Conservation (phyloP, 352 stramenopile species). For the Phytophthora constricta region DNA sequence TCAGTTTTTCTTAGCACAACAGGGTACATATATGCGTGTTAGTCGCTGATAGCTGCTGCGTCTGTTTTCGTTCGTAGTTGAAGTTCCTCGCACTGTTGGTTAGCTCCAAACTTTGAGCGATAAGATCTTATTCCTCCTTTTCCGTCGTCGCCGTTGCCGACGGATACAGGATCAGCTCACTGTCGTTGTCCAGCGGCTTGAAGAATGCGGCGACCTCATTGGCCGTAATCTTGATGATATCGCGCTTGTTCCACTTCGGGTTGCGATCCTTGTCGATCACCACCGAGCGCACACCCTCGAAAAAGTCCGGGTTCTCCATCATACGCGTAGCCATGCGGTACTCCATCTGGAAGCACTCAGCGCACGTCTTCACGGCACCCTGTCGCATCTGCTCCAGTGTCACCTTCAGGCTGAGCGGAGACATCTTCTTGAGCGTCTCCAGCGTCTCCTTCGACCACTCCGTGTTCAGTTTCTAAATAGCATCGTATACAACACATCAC, state of each 20-base stretch:
- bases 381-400: conserved; percentile 94
- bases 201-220: conserved; percentile 88
- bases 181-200: conserved; percentile 69
- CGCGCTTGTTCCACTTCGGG: conserved; percentile 90
- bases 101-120: conserved; percentile 27
- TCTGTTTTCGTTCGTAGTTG: conserved; percentile 36
- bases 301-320: conserved; percentile 94
- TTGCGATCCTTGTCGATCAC: conserved; percentile 96
- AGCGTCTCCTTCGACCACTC: conserved; percentile 86
- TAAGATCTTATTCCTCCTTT: conserved; percentile 38
- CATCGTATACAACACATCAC: conserved; percentile 20
- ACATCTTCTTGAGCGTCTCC: conserved; percentile 88
- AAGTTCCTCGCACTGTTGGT: conserved; percentile 29
- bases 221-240: conserved; percentile 62
- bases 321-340: conserved; percentile 88
- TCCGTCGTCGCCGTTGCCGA: conserved; percentile 39
- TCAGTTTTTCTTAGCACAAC: conserved; percentile 33
- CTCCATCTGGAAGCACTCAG: conserved; percentile 96
- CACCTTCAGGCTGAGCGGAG: conserved; percentile 94
- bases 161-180: conserved; percentile 81
- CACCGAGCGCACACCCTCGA: conserved; percentile 95
- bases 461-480: conserved; percentile 63
- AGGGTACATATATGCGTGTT: conserved; percentile 24
- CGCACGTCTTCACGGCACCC: conserved; percentile 80
- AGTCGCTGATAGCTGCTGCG: conserved; percentile 28